A percentile compares a stretch with the other conserved stretches of the same genome.
phyloP scores from a whole-genome alignment of 2,329 filamentous ascomycete species.

The Aquanectria penicillioides region DNA sequence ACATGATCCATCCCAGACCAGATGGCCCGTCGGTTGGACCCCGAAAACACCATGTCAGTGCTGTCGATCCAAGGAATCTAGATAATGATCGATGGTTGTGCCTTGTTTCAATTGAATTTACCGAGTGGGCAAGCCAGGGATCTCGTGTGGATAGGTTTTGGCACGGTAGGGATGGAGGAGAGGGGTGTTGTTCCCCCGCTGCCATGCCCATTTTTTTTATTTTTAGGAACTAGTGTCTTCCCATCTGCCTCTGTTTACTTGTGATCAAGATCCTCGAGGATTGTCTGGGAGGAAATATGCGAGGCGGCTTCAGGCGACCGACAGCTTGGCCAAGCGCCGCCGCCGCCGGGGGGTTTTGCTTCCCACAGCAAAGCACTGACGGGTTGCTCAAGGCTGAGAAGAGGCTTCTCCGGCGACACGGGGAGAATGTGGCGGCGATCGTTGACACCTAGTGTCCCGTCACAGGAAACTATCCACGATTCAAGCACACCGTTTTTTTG shows the following conservation, averaged over 20 bases:
- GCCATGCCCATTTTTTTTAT: neutral
- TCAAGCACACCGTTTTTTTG: neutral
- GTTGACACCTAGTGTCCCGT: neutral
- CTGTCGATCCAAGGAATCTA: constrained; percentile 2
- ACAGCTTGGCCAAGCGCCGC: neutral
- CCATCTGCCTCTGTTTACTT: too few relatives aligned
- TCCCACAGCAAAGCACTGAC: neutral
- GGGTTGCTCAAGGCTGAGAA: neutral
- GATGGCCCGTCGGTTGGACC: constrained; percentile 13
- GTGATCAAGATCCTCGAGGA: too few relatives aligned
- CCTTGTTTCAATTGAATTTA: neutral
- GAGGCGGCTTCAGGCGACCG: neutral
- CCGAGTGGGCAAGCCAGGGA: neutral
- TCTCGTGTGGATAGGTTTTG: neutral
- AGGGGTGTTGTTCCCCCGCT: constrained; percentile 4
- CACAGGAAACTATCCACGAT: neutral
- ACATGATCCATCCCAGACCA: constrained; percentile 15
- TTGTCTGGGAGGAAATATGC: neutral
- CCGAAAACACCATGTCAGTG: neutral
- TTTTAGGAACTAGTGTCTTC: neutral
- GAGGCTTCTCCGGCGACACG: neutral
- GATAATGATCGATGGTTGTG: neutral
- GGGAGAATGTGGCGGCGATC: neutral
- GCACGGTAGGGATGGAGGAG: neutral
- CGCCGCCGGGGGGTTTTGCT: neutral